Evolutionary conservation across 257 asterid genomes (phyloP).

Genomic region (Ajuga chamaepitys): DNA sequence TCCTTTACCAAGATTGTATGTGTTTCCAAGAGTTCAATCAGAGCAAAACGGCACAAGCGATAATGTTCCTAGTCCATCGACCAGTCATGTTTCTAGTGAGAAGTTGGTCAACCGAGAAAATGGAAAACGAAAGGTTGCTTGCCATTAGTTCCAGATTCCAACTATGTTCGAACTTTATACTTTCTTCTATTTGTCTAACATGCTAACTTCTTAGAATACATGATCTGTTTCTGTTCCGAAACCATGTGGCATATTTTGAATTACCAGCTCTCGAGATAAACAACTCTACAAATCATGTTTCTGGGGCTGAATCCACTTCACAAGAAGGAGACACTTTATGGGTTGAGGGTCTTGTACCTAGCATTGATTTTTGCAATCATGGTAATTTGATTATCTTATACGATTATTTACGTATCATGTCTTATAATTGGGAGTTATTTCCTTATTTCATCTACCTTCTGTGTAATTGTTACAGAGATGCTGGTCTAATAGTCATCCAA

Average conservation of each 20-base stretch:
- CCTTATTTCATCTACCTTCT: too few relatives aligned
- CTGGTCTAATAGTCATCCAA: neutral
- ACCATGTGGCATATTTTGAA: conserved; percentile 6
- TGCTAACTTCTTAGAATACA: neutral
- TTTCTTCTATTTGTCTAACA: neutral
- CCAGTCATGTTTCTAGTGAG: conserved; percentile 27
- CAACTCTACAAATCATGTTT: conserved; percentile 29
- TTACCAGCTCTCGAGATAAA: conserved; percentile 26
- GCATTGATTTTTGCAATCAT: conserved; percentile 98
- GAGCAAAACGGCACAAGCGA: conserved; percentile 24
- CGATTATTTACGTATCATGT: neutral
- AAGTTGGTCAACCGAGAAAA: conserved; percentile 28
- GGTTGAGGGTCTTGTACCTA: conserved; percentile 97
- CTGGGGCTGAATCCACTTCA: conserved; percentile 30
- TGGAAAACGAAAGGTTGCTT: conserved; percentile 33
- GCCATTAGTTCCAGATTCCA: conserved; percentile 6
- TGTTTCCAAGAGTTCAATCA: conserved; percentile 33
- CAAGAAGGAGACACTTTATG: conserved; percentile 53
- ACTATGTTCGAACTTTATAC: neutral
- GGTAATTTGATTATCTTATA: conserved; percentile 36
- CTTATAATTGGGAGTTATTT: neutral
- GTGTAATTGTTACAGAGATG: neutral
- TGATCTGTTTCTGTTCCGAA: conserved; percentile 3
- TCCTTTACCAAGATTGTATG: conserved; percentile 61
- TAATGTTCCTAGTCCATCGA: conserved; percentile 18